phyloP scores from a whole-genome alignment of 306 rosid genomes.

The Prunus salicina region DNA sequence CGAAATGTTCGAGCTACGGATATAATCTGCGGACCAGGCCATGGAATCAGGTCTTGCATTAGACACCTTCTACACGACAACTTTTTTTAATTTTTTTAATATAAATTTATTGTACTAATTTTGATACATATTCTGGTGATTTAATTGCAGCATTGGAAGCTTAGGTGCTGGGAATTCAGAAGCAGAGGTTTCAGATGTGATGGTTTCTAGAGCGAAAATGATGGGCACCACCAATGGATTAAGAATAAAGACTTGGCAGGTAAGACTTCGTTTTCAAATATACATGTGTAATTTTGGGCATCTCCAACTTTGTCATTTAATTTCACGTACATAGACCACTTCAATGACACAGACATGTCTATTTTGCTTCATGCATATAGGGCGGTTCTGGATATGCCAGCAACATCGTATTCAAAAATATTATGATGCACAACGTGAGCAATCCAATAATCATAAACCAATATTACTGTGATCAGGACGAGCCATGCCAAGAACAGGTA shows the following conservation, averaged over 20 bases:
- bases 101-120: not conserved
- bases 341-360: not conserved
- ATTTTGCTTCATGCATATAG: slow-evolving; percentile 13
- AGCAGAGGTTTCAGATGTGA: slow-evolving; percentile 63
- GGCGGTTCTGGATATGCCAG: slow-evolving; percentile 80
- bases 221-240: slow-evolving; percentile 78
- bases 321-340: not conserved
- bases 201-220: slow-evolving; percentile 48
- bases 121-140: not conserved
- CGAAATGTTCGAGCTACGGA: slow-evolving; percentile 42
- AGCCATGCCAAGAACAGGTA: slow-evolving; percentile 57
- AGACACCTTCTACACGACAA: not conserved
- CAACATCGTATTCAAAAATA: slow-evolving; percentile 49
- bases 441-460: slow-evolving; percentile 88
- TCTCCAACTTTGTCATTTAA: not conserved
- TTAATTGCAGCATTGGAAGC: slow-evolving; percentile 70
- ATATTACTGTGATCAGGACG: slow-evolving; percentile 64
- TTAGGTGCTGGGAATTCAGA: slow-evolving; percentile 59
- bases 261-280: slow-evolving; percentile 12
- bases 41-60: slow-evolving; percentile 71
- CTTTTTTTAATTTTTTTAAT: no score
- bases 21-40: slow-evolving; percentile 86
- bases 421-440: slow-evolving; percentile 59
- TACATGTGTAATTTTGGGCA: not conserved
- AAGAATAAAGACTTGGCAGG: slow-evolving; percentile 96